A percentile compares a stretch with the other conserved stretches of the same genome.
Conservation (phyloP, 2,329 filamentous ascomycete genomes). For the Hypoxylon sp. region DNA sequence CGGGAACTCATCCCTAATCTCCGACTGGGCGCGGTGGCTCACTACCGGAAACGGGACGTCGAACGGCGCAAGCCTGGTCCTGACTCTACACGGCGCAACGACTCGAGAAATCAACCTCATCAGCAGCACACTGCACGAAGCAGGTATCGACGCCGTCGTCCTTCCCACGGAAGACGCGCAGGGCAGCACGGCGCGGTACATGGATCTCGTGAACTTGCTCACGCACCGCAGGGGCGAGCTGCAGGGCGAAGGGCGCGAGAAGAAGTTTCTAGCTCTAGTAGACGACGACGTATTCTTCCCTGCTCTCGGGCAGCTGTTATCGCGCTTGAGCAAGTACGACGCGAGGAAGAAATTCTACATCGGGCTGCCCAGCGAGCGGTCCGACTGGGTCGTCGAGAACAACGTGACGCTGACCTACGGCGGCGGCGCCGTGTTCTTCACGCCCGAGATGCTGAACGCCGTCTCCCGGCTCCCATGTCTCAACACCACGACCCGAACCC, state of each 20-base stretch:
- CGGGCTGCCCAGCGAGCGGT: constrained; percentile 58
- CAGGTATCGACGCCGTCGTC: constrained; percentile 58
- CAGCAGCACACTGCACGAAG: constrained; percentile 49
- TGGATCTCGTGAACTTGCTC: constrained; percentile 55
- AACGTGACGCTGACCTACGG: constrained; percentile 58
- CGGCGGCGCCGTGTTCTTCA: constrained; percentile 60
- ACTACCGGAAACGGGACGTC: constrained; percentile 56
- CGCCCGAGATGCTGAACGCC: constrained; percentile 51
- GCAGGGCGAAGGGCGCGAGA: constrained; percentile 52
- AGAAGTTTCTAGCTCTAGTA: constrained; percentile 59
- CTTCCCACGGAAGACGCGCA: constrained; percentile 50
- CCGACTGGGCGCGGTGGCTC: constrained; percentile 61
- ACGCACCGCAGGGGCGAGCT: constrained; percentile 53
- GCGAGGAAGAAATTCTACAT: constrained; percentile 54
- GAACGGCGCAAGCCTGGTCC: constrained; percentile 59
- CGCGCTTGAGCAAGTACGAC: constrained; percentile 54
- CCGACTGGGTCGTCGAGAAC: constrained; percentile 57
- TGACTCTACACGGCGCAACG: constrained; percentile 57
- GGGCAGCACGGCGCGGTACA: constrained; percentile 54
- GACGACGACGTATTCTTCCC: constrained; percentile 64
- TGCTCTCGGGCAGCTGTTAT: constrained; percentile 55
- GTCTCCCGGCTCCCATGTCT: constrained; percentile 57
- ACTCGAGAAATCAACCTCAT: constrained; percentile 52
- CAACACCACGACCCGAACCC: constrained; percentile 33
- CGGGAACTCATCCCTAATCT: constrained; percentile 56